A percentile compares a stretch with the other conserved stretches of the same genome.
Evolutionary conservation across 106 monocot species (phyloP).

Genomic region (Agapanthus africanus): DNA sequence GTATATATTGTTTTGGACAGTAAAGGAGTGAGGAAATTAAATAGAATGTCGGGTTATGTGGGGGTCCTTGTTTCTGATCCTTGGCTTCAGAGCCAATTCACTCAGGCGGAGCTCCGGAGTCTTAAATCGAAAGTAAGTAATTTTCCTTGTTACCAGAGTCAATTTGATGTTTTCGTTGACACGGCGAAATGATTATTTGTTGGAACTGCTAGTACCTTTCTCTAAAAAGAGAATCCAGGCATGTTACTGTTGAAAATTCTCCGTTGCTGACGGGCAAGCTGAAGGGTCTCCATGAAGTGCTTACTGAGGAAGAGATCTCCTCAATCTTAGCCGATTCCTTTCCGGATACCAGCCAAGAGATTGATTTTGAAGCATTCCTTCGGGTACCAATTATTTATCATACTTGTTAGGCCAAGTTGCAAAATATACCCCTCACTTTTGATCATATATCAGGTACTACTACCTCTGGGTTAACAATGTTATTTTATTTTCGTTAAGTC

Average conservation of each 20-base stretch:
- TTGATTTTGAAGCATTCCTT: constrained; percentile 19
- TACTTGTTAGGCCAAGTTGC: no score
- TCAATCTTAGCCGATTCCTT: constrained; percentile 13
- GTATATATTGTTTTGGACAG: background rate
- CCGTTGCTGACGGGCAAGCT: constrained; percentile 13
- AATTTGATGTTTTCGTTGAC: no score
- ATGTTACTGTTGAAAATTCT: constrained; percentile 11
- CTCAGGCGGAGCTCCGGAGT: constrained; percentile 74
- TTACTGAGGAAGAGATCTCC: constrained; percentile 14
- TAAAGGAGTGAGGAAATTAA: background rate
- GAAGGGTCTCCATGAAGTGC: constrained; percentile 18
- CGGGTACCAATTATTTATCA: no score
- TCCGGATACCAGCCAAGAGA: constrained; percentile 14
- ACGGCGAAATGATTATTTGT: no score
- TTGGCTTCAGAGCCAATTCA: constrained; percentile 85
- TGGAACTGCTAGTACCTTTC: constrained; percentile 2
- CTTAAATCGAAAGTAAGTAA: constrained; percentile 75
- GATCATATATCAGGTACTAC: no score
- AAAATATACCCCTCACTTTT: no score
- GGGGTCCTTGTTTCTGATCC: constrained; percentile 82
- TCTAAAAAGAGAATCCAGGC: constrained; percentile 24
- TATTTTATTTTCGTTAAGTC: no score
- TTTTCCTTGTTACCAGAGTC: no score
- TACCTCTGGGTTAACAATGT: no score
- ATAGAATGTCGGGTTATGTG: constrained; percentile 57